These are phyloP conservation scores for Pinus tabuliformis DNA, from an alignment of 75 land plant species.

Conservation along the genomic window DNA sequence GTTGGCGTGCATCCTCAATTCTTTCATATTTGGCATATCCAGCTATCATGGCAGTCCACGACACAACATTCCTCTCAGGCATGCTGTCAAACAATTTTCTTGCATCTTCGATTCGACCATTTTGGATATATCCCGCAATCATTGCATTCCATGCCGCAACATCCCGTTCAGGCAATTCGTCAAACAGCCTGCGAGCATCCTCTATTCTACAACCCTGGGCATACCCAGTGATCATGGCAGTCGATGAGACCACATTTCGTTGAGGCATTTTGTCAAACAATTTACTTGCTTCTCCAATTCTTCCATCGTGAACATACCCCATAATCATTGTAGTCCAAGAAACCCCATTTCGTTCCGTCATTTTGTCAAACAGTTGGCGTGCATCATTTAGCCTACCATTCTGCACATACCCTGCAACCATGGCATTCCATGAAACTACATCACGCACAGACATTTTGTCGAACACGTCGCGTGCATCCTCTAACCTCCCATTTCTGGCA, in stretches of 20 bases:
- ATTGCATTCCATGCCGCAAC: not conserved
- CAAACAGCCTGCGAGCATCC: constrained; percentile 2
- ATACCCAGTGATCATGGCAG: constrained; percentile 3
- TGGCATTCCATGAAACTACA: constrained; percentile 10
- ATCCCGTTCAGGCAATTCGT: not conserved
- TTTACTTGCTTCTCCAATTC: constrained; percentile 10
- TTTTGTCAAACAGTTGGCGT: constrained; percentile 24
- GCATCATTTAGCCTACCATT: constrained; percentile 10
- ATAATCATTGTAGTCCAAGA: constrained; percentile 58
- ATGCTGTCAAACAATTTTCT: not conserved
- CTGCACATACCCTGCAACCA: constrained; percentile 4
- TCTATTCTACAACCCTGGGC: not conserved
- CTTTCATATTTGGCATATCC: constrained; percentile 3
- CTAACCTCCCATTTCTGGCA: constrained; percentile 6
- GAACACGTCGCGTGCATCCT: constrained; percentile 11
- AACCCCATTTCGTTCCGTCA: constrained; percentile 20
- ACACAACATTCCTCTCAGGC: constrained; percentile 18
- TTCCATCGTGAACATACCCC: constrained; percentile 48
- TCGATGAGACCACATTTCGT: not conserved
- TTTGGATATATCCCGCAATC: constrained; percentile 1
- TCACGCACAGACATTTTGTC: constrained; percentile 8
- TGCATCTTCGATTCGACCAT: not conserved
- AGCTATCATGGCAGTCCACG: constrained; percentile 26
- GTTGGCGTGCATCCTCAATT: not conserved
- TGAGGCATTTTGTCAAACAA: constrained; percentile 3